Percentiles rank a stretch among this genome's conserved stretches.
These are phyloP conservation scores for Endocalyx cinctus DNA, from an alignment of 2,329 filamentous ascomycete genomes.

Conservation along the genomic window DNA sequence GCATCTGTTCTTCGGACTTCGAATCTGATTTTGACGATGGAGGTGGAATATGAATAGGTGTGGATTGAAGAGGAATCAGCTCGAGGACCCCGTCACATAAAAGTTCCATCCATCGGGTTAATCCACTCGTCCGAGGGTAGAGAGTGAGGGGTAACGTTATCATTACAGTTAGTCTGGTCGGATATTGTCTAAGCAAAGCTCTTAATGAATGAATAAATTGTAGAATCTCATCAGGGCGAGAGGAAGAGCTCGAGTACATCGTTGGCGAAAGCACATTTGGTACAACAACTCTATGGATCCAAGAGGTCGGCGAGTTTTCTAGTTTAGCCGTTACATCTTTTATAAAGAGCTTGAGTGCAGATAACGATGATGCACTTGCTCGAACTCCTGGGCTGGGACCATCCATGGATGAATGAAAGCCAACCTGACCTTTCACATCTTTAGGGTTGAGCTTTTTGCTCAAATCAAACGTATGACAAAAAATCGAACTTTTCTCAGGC, in stretches of 20 bases:
- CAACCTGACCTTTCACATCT: conserved; percentile 46
- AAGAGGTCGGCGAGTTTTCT: conserved; percentile 50
- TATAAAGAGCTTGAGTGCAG: conserved; percentile 63
- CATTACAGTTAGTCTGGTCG: conserved; percentile 63
- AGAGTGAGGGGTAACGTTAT: conserved; percentile 76
- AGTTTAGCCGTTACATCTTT: conserved; percentile 52
- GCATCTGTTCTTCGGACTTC: conserved; percentile 66
- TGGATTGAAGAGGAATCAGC: conserved; percentile 65
- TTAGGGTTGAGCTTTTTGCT: conserved; percentile 54
- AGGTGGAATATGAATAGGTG: conserved; percentile 46
- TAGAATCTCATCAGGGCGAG: conserved; percentile 68
- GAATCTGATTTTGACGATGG: conserved; percentile 45
- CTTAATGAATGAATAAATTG: conserved; percentile 78
- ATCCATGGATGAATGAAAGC: conserved; percentile 41
- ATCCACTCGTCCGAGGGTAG: conserved; percentile 68
- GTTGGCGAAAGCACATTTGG: conserved; percentile 84
- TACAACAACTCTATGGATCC: conserved; percentile 77
- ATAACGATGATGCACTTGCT: conserved; percentile 28
- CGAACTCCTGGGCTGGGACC: conserved; percentile 13
- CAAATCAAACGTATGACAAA: conserved; percentile 72
- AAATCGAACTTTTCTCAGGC: too few species aligned
- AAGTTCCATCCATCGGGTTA: conserved; percentile 82
- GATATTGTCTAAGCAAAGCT: conserved; percentile 65
- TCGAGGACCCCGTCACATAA: conserved; percentile 84
- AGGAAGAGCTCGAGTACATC: conserved; percentile 66